These are phyloP conservation scores for Naganishia cerealis DNA, from an alignment of 1,284 basidiomycete genomes.

Conservation along the genomic window DNA sequence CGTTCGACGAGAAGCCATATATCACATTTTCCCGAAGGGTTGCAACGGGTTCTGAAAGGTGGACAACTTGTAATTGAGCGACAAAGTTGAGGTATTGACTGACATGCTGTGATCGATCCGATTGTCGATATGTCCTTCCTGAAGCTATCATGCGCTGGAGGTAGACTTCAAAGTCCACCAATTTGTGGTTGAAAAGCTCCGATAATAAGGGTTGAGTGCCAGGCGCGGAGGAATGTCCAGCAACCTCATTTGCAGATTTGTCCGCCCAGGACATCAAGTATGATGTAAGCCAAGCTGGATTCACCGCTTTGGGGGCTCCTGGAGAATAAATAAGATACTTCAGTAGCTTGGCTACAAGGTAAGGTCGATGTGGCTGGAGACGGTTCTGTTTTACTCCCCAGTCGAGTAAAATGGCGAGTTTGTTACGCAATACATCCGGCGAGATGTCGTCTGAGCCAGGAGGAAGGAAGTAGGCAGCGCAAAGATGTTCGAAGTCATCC, in stretches of 20 bases:
- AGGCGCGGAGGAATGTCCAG: not conserved
- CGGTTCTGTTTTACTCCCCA: slow-evolving; percentile 7
- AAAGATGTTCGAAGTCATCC: not conserved
- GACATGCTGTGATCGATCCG: not conserved
- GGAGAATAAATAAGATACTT: not conserved
- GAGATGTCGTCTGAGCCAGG: not conserved
- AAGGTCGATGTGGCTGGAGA: slow-evolving; percentile 15
- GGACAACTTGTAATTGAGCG: not conserved
- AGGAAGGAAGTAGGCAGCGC: not conserved
- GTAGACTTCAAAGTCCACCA: slow-evolving; percentile 11
- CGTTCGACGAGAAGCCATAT: not conserved
- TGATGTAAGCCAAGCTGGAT: slow-evolving; percentile 2
- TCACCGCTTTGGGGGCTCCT: not conserved
- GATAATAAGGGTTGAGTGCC: not conserved
- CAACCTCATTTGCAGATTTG: not conserved
- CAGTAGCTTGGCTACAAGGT: slow-evolving; percentile 9
- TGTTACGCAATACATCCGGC: not conserved
- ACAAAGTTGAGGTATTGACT: slow-evolving; percentile 4
- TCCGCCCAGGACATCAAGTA: slow-evolving; percentile 19
- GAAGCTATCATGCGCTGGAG: slow-evolving; percentile 7
- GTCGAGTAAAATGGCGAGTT: slow-evolving; percentile 5
- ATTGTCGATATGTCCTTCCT: slow-evolving; percentile 18
- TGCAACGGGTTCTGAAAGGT: not conserved
- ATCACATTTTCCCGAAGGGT: slow-evolving; percentile 14
- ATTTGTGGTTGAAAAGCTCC: slow-evolving; percentile 5